A percentile compares a stretch with the other conserved stretches of the same genome.
Conservation (phyloP, 2,329 filamentous ascomycete species). For the Aureobasidium vineae region DNA sequence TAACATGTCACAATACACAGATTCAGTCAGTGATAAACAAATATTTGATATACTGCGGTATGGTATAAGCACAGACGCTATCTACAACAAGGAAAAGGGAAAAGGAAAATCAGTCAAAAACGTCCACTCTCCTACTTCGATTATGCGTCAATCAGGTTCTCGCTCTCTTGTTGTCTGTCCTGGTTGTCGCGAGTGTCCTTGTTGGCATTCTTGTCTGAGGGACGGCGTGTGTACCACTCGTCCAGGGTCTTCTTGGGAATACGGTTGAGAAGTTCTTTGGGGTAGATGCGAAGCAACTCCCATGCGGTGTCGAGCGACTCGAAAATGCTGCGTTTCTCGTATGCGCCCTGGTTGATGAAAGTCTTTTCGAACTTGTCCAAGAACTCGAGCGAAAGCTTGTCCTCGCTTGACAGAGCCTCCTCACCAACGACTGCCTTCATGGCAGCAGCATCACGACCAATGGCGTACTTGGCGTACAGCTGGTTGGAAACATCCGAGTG, state of each 20-base stretch:
- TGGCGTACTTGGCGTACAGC: conserved; percentile 99
- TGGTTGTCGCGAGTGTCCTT: conserved; percentile 49
- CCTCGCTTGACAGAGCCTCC: conserved; percentile 90
- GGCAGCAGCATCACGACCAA: conserved; percentile 93
- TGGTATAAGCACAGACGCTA: conserved; percentile 26
- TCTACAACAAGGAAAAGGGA: conserved; percentile 21
- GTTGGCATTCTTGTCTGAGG: conserved; percentile 37
- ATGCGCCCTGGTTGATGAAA: conserved; percentile 88
- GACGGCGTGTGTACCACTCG: conserved; percentile 51
- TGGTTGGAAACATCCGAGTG: conserved; percentile 99
- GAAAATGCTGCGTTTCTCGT: conserved; percentile 87
- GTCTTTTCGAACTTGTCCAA: conserved; percentile 96
- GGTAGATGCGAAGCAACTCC: conserved; percentile 94
- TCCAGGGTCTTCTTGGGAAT: conserved; percentile 56
- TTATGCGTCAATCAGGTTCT: conserved; percentile 31
- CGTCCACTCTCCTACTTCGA: neutral
- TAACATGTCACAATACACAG: neutral
- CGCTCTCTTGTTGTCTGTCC: conserved; percentile 36
- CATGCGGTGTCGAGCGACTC: conserved; percentile 95
- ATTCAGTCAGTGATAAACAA: conserved; percentile 5
- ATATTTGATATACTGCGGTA: conserved; percentile 23
- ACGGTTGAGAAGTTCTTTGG: conserved; percentile 96
- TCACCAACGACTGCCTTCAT: conserved; percentile 99
- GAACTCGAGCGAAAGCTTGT: conserved; percentile 97
- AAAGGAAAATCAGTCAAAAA: conserved; percentile 1